These are phyloP conservation scores for Cercophora newfieldiana DNA, from an alignment of 495 filamentous ascomycete species.

Conservation along the genomic window DNA sequence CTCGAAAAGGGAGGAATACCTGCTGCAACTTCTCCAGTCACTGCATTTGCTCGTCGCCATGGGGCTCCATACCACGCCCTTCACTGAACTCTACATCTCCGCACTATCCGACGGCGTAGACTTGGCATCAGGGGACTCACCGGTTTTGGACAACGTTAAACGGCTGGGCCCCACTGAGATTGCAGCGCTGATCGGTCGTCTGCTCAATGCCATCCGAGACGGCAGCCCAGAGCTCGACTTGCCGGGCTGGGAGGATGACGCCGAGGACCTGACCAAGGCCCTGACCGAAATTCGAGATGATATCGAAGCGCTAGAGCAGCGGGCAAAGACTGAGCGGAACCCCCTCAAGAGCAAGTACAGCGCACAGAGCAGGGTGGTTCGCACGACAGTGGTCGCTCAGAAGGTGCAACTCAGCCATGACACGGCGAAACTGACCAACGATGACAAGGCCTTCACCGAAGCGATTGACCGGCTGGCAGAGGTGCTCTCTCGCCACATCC, in stretches of 20 bases:
- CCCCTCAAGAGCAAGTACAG: slow-evolving; percentile 75
- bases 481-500: slow-evolving; percentile 57
- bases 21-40: slow-evolving; percentile 30
- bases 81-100: slow-evolving; percentile 42
- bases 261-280: slow-evolving; percentile 32
- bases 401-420: slow-evolving; percentile 83
- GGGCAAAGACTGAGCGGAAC: slow-evolving; percentile 42
- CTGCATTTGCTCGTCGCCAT: slow-evolving; percentile 26
- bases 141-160: slow-evolving; percentile 40
- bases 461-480: slow-evolving; percentile 66
- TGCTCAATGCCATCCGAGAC: slow-evolving; percentile 35
- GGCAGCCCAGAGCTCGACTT: slow-evolving; percentile 44
- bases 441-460: slow-evolving; percentile 74
- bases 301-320: slow-evolving; percentile 40
- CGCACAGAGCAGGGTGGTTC: slow-evolving; percentile 66
- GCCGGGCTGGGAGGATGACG: slow-evolving; percentile 33
- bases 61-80: slow-evolving; percentile 23
- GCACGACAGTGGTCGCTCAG: slow-evolving; percentile 84
- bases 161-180: slow-evolving; percentile 44
- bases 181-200: slow-evolving; percentile 34
- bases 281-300: slow-evolving; percentile 43
- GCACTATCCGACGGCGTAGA: slow-evolving; percentile 39
- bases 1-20: slow-evolving; percentile 24
- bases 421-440: slow-evolving; percentile 68
- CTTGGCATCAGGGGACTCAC: slow-evolving; percentile 25